Evolutionary conservation across 2,329 filamentous ascomycete species (phyloP).

Genomic region (Nakataea oryzae): DNA sequence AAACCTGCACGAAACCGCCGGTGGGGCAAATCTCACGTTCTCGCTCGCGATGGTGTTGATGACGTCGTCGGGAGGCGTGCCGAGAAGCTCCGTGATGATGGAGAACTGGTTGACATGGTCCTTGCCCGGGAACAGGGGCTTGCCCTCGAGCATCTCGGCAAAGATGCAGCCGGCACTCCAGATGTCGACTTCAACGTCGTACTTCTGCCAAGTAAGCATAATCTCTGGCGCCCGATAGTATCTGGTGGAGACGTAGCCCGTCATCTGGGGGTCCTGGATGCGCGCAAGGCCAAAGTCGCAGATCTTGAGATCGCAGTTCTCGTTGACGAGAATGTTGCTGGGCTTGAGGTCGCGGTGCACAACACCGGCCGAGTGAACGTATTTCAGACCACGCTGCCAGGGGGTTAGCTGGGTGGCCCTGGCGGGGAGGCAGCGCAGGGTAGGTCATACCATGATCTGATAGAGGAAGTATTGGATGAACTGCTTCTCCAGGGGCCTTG

Average conservation of each 20-base stretch:
- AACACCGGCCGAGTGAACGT: slow-evolving; percentile 96
- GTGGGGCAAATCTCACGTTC: slow-evolving; percentile 52
- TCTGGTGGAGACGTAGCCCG: slow-evolving; percentile 94
- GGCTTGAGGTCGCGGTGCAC: slow-evolving; percentile 97
- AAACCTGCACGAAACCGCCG: background rate
- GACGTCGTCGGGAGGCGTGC: slow-evolving; percentile 94
- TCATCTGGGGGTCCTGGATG: slow-evolving; percentile 99
- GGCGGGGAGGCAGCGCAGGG: background rate
- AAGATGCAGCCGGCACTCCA: slow-evolving; percentile 99
- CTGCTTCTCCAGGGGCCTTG: slow-evolving; percentile 93
- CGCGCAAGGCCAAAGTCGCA: slow-evolving; percentile 96
- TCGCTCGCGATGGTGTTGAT: slow-evolving; percentile 98
- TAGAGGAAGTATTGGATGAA: slow-evolving; percentile 99
- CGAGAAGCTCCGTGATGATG: slow-evolving; percentile 95
- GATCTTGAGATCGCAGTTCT: slow-evolving; percentile 99
- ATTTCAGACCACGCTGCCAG: slow-evolving; percentile 83
- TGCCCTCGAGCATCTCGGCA: slow-evolving; percentile 97
- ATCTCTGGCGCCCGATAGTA: slow-evolving; percentile 99
- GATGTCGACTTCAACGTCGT: slow-evolving; percentile 97
- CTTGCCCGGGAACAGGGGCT: slow-evolving; percentile 96
- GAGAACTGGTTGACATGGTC: slow-evolving; percentile 99
- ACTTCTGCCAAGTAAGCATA: slow-evolving; percentile 99
- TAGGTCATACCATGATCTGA: slow-evolving; percentile 78
- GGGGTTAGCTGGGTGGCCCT: slow-evolving; percentile 1
- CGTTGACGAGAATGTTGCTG: slow-evolving; percentile 98